Evolutionary conservation across 441 rosid genomes (phyloP).

Genomic region (Bruguiera hainesii): DNA sequence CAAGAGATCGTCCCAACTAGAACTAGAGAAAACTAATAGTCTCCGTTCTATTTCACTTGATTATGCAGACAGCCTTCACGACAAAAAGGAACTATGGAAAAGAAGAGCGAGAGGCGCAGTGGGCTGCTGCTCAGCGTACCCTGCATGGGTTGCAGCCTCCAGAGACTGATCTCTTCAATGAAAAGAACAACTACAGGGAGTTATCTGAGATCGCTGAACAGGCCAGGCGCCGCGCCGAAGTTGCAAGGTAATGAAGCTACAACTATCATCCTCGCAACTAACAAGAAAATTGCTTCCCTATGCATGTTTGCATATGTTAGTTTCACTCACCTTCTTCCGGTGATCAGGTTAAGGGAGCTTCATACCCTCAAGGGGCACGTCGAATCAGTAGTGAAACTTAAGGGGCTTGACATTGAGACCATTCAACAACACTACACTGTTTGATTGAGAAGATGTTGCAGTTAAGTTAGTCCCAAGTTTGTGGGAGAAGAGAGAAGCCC

Average conservation of each 20-base stretch:
- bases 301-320: not conserved
- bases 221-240: slow-evolving; percentile 81
- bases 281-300: not conserved
- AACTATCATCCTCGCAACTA: no score
- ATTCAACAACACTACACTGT: slow-evolving; percentile 80
- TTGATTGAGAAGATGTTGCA: not conserved
- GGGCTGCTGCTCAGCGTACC: slow-evolving; percentile 86
- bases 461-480: not conserved
- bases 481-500: slow-evolving; percentile 10
- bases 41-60: not conserved
- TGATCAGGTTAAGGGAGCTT: slow-evolving; percentile 61
- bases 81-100: slow-evolving; percentile 73
- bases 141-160: slow-evolving; percentile 65
- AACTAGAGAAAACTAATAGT: not conserved
- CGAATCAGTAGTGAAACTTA: slow-evolving; percentile 78
- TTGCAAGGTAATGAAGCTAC: slow-evolving; percentile 50
- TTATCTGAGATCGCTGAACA: slow-evolving; percentile 82
- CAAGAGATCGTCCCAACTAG: not conserved
- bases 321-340: not conserved
- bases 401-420: slow-evolving; percentile 78
- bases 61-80: slow-evolving; percentile 64
- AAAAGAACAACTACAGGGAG: slow-evolving; percentile 46
- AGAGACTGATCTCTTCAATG: slow-evolving; percentile 36
- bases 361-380: slow-evolving; percentile 82
- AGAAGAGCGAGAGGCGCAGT: slow-evolving; percentile 84